Percentiles rank a stretch among this genome's conserved stretches.
phyloP scores from a whole-genome alignment of 805 yeast genomes.

The Hanseniaspora jakobsenii region DNA sequence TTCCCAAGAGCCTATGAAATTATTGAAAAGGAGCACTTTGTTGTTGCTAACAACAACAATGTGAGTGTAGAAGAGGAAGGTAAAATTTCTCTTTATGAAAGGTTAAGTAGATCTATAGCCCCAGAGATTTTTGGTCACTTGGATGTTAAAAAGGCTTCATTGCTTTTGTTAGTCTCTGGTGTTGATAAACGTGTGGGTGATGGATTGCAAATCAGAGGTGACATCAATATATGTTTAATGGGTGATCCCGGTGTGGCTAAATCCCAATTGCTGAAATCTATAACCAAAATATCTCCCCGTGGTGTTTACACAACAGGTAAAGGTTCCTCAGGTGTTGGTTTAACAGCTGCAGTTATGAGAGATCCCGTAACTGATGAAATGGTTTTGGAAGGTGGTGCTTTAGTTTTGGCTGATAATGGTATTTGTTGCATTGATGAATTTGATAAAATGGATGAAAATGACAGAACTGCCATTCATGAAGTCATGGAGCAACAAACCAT shows the following conservation, averaged over 20 bases:
- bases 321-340: slow-evolving; percentile 97
- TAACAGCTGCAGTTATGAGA: slow-evolving; percentile 97
- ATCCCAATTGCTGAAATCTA: slow-evolving; percentile 85
- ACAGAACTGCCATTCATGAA: slow-evolving; percentile 95
- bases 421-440: slow-evolving; percentile 98
- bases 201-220: slow-evolving; percentile 96
- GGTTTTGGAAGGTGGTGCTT: slow-evolving; percentile 96
- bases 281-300: slow-evolving; percentile 86
- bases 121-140: slow-evolving; percentile 94
- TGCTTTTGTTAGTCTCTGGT: slow-evolving; percentile 82
- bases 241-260: slow-evolving; percentile 99
- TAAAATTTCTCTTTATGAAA: slow-evolving; percentile 40
- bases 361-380: slow-evolving; percentile 98
- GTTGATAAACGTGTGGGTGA: slow-evolving; percentile 90
- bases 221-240: slow-evolving; percentile 88
- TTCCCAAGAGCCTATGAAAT: not conserved
- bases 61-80: slow-evolving; percentile 41
- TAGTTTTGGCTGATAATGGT: slow-evolving; percentile 93
- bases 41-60: slow-evolving; percentile 4
- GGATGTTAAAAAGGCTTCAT: slow-evolving; percentile 83
- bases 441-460: slow-evolving; percentile 95
- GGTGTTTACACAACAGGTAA: slow-evolving; percentile 97
- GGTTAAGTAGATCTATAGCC: slow-evolving; percentile 79
- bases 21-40: slow-evolving; percentile 2
- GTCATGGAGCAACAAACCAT: slow-evolving; percentile 99